Evolutionary conservation across 495 filamentous ascomycete species (phyloP).

Genomic region (Amorphotheca resinae): DNA sequence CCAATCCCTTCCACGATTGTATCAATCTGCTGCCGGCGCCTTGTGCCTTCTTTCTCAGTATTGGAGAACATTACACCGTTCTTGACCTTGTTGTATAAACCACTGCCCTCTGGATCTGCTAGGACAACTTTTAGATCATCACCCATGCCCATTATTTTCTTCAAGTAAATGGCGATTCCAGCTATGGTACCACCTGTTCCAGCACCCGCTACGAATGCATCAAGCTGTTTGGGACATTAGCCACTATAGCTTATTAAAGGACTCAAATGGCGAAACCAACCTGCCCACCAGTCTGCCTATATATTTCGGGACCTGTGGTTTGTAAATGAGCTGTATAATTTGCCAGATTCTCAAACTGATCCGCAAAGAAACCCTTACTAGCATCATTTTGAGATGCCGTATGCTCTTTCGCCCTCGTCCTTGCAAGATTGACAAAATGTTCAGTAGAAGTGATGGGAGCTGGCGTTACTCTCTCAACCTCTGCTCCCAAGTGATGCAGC

Average conservation of each 20-base stretch:
- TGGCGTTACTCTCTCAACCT: slow-evolving; percentile 76
- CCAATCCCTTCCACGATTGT: slow-evolving; percentile 94
- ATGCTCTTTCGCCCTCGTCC: slow-evolving; percentile 62
- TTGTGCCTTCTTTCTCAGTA: slow-evolving; percentile 80
- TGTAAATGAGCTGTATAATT: slow-evolving; percentile 79
- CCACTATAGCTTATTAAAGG: not conserved
- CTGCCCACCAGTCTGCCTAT: slow-evolving; percentile 55
- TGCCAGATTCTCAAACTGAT: slow-evolving; percentile 85
- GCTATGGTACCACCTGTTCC: slow-evolving; percentile 92
- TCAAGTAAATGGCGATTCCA: slow-evolving; percentile 72
- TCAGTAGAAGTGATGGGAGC: slow-evolving; percentile 82
- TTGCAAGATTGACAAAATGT: slow-evolving; percentile 91
- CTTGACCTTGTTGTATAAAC: slow-evolving; percentile 77
- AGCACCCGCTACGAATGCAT: slow-evolving; percentile 92
- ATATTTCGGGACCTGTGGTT: slow-evolving; percentile 84
- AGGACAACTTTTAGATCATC: slow-evolving; percentile 55
- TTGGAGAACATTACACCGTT: slow-evolving; percentile 92
- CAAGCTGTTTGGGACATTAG: slow-evolving; percentile 29
- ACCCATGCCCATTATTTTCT: slow-evolving; percentile 38
- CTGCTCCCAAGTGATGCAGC: slow-evolving; percentile 79
- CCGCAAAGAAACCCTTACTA: slow-evolving; percentile 73
- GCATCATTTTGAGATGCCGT: slow-evolving; percentile 29
- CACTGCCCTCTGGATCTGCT: slow-evolving; percentile 90
- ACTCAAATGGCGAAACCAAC: not conserved
- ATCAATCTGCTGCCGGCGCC: slow-evolving; percentile 82